Evolutionary conservation across 2,329 filamentous ascomycete genomes (phyloP), one percentile per base, ranked within the genome.

Genomic region (Paecilomyces sp.): DNA sequence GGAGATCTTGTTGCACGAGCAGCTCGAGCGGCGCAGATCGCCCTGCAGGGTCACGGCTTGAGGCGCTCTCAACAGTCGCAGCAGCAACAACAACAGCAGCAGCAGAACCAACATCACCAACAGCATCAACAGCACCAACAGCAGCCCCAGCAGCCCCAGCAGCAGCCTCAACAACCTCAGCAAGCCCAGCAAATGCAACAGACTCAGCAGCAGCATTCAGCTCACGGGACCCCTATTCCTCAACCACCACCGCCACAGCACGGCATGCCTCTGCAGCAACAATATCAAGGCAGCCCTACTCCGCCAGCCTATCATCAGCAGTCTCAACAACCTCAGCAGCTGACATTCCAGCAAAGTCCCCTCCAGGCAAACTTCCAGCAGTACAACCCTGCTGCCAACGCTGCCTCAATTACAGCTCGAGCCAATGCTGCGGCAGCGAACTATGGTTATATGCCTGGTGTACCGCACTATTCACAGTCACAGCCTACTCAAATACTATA

Each of bases 401-500:
- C 64, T 67, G 24, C 65, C 64, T 30, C 69, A 68, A 57, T 69
- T 66, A 52, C 66, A 11, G 56, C 66, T 12, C 69, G 74, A 55
- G 63, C 69, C 1, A 71, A 72, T 62, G 68, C 72, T 12, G 70
- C 70, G 24, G 69, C 71, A 1, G 67, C 72, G 31, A 77, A 75
- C 55, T 75, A 76, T 60, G 74, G 73, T n/a, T 77, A 77, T 57
- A 75, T 77, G 73, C 75, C 75, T 6, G 75, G 75, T 8, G 75
- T 77, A 15, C 75, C 75, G n/a, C 77, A 79, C 65, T 74, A 75
- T 55, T 78, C 77, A 7, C 77, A 80, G 61, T 78, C 77, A 2
- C 77, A 79, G 54, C 77, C 78, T 6, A 85, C 83, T 2, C 80
- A 83, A 64, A 80, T 83, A 8, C 74, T 85, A 1, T 85, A 85